phyloP scores from a whole-genome alignment of 768 basidiomycete species.

The Russula emetica region DNA sequence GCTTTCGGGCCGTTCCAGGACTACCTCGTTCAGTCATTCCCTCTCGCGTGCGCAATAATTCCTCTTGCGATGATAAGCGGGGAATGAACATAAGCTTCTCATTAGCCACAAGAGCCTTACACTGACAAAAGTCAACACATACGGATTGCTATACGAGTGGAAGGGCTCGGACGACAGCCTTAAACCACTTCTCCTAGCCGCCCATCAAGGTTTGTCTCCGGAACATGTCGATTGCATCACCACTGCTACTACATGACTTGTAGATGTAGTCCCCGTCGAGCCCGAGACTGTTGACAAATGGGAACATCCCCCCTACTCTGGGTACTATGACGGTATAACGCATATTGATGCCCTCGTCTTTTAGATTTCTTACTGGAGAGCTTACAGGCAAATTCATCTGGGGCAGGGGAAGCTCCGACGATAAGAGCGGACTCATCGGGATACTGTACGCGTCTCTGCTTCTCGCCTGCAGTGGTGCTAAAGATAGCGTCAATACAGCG shows the following conservation, averaged over 20 bases:
- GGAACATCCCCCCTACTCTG: conserved; percentile 61
- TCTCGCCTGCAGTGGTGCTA: neutral
- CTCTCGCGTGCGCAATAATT: conserved; percentile 46
- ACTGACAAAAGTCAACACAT: conserved; percentile 56
- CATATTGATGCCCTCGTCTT: neutral
- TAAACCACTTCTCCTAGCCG: conserved; percentile 53
- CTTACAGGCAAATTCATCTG: conserved; percentile 32
- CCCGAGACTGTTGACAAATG: conserved; percentile 52
- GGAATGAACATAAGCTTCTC: neutral
- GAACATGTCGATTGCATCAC: conserved; percentile 26
- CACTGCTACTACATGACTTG: neutral
- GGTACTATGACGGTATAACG: conserved; percentile 49
- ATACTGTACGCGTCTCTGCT: conserved; percentile 30
- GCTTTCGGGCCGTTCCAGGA: conserved; percentile 40
- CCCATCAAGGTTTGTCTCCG: conserved; percentile 46
- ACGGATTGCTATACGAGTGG: conserved; percentile 59
- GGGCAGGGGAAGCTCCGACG: conserved; percentile 38
- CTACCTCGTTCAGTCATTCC: conserved; percentile 51
- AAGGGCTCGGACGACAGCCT: conserved; percentile 45
- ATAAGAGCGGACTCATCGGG: conserved; percentile 37
- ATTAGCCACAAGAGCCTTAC: conserved; percentile 47
- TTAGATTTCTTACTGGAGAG: neutral
- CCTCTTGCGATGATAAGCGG: neutral
- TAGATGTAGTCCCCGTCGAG: conserved; percentile 68
- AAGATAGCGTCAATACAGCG: conserved; percentile 24